phyloP scores from a whole-genome alignment of 371 early-diverging fungal species.

The Mucor sp. region DNA sequence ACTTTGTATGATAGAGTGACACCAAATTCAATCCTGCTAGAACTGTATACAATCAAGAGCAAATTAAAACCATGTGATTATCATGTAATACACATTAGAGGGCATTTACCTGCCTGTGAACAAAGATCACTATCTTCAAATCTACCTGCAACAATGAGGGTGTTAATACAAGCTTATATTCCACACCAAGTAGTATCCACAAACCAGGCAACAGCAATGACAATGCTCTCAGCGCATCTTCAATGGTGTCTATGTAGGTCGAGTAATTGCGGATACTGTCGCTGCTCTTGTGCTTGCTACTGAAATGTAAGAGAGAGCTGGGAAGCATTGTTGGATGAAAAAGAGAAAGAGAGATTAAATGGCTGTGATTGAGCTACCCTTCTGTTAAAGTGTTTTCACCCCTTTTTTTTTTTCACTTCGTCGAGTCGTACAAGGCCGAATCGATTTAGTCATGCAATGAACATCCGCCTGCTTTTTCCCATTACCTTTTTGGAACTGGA shows the following conservation, averaged over 20 bases:
- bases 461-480: slow-evolving; percentile 1
- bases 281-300: background rate
- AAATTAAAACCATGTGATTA: background rate
- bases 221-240: slow-evolving; percentile 21
- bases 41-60: slow-evolving; percentile 4
- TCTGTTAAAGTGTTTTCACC: background rate
- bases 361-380: background rate
- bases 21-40: slow-evolving; percentile 24
- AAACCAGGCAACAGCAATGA: slow-evolving; percentile 29
- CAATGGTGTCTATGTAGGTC: slow-evolving; percentile 17
- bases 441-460: background rate
- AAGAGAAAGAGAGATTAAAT: background rate
- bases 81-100: background rate
- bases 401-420: background rate
- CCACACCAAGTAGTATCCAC: too few species aligned
- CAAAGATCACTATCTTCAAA: slow-evolving; percentile 28
- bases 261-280: slow-evolving; percentile 1
- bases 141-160: slow-evolving; percentile 9
- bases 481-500: background rate
- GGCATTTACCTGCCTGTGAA: slow-evolving; percentile 22
- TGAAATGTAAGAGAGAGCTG: slow-evolving; percentile 19
- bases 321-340: slow-evolving; percentile 4
- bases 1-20: slow-evolving; percentile 23
- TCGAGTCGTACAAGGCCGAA: background rate
- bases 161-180: background rate